These are phyloP conservation scores for Xylariaceae sp. DNA, from an alignment of 2,329 filamentous ascomycete genomes.

Conservation along the genomic window DNA sequence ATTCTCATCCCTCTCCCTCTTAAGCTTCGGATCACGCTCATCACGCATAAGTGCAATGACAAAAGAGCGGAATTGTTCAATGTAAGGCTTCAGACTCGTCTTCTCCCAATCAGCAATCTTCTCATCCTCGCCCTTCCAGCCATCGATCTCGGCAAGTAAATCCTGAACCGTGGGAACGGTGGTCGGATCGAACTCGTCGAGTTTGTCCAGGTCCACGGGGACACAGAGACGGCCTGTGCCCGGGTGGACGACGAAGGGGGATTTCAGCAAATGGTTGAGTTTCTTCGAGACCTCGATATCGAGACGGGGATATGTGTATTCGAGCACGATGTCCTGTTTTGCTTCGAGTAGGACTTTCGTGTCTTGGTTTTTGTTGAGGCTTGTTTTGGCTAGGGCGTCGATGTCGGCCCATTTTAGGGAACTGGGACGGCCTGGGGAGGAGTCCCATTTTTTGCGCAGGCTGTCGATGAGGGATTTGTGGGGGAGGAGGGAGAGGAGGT, in stretches of 20 bases:
- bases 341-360: conserved; percentile 71
- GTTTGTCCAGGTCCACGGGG: conserved; percentile 70
- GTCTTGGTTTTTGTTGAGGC: conserved; percentile 67
- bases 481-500: conserved; percentile 77
- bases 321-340: conserved; percentile 92
- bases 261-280: conserved; percentile 95
- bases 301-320: conserved; percentile 95
- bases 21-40: conserved; percentile 51
- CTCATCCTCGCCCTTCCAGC: conserved; percentile 47
- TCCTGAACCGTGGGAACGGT: conserved; percentile 82
- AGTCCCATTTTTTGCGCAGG: conserved; percentile 85
- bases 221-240: conserved; percentile 93
- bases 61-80: conserved; percentile 82
- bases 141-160: conserved; percentile 79
- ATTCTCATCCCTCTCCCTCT: conserved; percentile 51
- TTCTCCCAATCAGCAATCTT: conserved; percentile 85
- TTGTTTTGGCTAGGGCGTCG: conserved; percentile 73
- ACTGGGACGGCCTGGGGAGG: conserved; percentile 70
- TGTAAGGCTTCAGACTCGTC: conserved; percentile 87
- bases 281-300: conserved; percentile 98
- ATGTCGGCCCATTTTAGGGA: conserved; percentile 91
- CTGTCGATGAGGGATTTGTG: conserved; percentile 72
- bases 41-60: conserved; percentile 76
- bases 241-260: conserved; percentile 92
- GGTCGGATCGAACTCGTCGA: conserved; percentile 83